A percentile compares a stretch with the other conserved stretches of the same genome.
Evolutionary conservation across 2,329 filamentous ascomycete genomes (phyloP).

Genomic region (Arthrinium puccinioides): DNA sequence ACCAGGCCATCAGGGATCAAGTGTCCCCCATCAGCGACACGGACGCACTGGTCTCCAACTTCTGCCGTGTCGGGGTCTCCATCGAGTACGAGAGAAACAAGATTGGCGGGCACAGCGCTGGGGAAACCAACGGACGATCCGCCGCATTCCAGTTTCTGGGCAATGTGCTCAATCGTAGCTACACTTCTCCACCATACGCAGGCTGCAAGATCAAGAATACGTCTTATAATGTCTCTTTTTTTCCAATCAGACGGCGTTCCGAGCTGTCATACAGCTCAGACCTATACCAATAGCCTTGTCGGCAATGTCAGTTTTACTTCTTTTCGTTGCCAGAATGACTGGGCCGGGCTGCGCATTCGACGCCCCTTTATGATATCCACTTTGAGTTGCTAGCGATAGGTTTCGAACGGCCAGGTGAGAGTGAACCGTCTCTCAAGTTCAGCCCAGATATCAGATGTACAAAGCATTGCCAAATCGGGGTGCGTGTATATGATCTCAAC

Average conservation of each 20-base stretch:
- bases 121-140: slow-evolving; percentile 15
- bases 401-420: too few species aligned
- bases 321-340: too few species aligned
- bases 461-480: too few species aligned
- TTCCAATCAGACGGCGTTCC: not conserved
- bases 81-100: slow-evolving; percentile 34
- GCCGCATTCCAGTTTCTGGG: slow-evolving; percentile 3
- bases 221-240: not conserved
- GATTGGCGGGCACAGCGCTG: slow-evolving; percentile 29
- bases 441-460: too few species aligned
- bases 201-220: not conserved
- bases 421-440: too few species aligned
- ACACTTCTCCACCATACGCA: not conserved
- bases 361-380: too few species aligned
- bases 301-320: too few species aligned
- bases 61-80: slow-evolving; percentile 29
- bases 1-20: slow-evolving; percentile 36
- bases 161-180: slow-evolving; percentile 1
- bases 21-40: slow-evolving; percentile 31
- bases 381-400: too few species aligned
- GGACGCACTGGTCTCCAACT: slow-evolving; percentile 29
- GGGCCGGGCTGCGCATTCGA: too few species aligned
- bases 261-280: not conserved
- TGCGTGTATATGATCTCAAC: too few species aligned
- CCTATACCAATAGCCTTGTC: not conserved